Percentiles rank a stretch among this genome's conserved stretches.
Conservation (phyloP, 495 filamentous ascomycete genomes). For the Sporormia fimetaria region DNA sequence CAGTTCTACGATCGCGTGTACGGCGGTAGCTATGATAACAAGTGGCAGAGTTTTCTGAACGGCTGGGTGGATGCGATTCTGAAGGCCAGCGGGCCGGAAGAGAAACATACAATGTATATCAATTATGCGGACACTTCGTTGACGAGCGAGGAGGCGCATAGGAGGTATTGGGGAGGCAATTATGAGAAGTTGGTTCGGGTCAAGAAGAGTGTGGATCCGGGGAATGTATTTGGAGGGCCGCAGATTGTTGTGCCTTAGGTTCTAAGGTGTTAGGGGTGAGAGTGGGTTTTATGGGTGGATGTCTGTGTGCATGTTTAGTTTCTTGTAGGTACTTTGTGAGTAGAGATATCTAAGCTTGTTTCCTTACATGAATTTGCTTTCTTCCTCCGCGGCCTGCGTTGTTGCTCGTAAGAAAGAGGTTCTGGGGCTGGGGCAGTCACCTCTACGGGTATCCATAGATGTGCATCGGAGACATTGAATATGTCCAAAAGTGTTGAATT, state of each 20-base stretch:
- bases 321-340: too few species aligned
- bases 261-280: too few species aligned
- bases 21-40: slow-evolving; percentile 27
- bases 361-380: too few species aligned
- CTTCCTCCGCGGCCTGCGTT: too few species aligned
- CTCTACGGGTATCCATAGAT: too few species aligned
- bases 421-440: too few species aligned
- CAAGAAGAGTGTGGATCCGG: slow-evolving; percentile 45
- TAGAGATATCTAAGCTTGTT: too few species aligned
- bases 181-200: slow-evolving; percentile 36
- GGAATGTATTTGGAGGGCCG: slow-evolving; percentile 49
- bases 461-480: too few species aligned
- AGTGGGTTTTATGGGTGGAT: too few species aligned
- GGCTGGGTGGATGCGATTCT: slow-evolving; percentile 28
- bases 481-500: too few species aligned
- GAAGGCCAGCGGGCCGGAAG: slow-evolving; percentile 23
- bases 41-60: slow-evolving; percentile 37
- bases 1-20: slow-evolving; percentile 38
- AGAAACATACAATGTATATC: slow-evolving; percentile 42
- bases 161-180: slow-evolving; percentile 45
- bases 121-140: slow-evolving; percentile 60
- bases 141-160: slow-evolving; percentile 35
- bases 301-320: too few species aligned
- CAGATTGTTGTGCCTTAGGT: slow-evolving; percentile 41
- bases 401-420: too few species aligned